phyloP scores from a whole-genome alignment of 768 basidiomycete genomes.

The Tricholoma sp. region DNA sequence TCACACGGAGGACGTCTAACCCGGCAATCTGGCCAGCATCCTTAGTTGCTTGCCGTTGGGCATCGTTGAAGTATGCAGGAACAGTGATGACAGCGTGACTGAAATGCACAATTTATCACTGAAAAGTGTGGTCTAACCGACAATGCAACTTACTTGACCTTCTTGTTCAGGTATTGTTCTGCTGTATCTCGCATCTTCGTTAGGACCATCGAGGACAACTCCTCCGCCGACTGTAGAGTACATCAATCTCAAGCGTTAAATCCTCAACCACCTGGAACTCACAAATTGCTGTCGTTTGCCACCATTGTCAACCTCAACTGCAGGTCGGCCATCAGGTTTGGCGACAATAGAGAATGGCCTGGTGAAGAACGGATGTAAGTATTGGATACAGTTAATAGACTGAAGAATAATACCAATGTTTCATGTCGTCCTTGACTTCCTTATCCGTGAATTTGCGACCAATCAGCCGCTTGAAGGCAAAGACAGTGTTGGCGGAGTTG shows the following conservation, averaged over 20 bases:
- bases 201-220: slow-evolving; percentile 84
- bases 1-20: slow-evolving; percentile 94
- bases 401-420: slow-evolving; percentile 59
- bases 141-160: slow-evolving; percentile 71
- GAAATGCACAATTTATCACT: slow-evolving; percentile 6
- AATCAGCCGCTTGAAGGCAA: slow-evolving; percentile 91
- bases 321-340: slow-evolving; percentile 70
- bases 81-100: slow-evolving; percentile 92
- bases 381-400: neutral
- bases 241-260: slow-evolving; percentile 3
- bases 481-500: slow-evolving; percentile 91
- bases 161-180: slow-evolving; percentile 88
- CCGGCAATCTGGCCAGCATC: slow-evolving; percentile 97
- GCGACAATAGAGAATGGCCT: slow-evolving; percentile 82
- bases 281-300: slow-evolving; percentile 81
- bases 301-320: slow-evolving; percentile 79
- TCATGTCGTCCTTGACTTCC: slow-evolving; percentile 89
- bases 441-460: slow-evolving; percentile 90
- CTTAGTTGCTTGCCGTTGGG: slow-evolving; percentile 98
- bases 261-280: slow-evolving; percentile 23
- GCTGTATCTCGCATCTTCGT: slow-evolving; percentile 96
- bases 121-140: neutral
- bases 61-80: slow-evolving; percentile 99
- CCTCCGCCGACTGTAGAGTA: slow-evolving; percentile 67
- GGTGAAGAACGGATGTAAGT: neutral